phyloP scores from a whole-genome alignment of 176 grass and related monocot genomes.

The Musa acuminata region DNA sequence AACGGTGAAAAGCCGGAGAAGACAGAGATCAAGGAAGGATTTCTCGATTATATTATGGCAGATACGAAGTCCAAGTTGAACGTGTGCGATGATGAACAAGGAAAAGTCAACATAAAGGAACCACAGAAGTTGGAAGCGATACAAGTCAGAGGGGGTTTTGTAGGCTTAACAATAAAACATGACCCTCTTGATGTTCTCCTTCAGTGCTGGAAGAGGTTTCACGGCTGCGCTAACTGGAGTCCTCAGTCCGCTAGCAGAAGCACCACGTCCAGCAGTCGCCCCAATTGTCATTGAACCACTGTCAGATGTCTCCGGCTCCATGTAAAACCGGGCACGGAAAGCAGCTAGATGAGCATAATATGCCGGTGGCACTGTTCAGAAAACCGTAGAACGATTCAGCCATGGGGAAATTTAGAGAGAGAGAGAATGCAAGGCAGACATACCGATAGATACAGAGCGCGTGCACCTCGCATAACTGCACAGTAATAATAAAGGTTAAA shows the following conservation, averaged over 20 bases:
- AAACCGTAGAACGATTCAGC: background rate
- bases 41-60: background rate
- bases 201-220: conserved; percentile 34
- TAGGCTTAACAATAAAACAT: conserved; percentile 60
- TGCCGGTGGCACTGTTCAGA: conserved; percentile 40
- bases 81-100: no score
- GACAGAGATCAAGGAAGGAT: background rate
- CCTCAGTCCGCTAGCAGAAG: background rate
- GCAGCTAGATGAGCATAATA: conserved; percentile 73
- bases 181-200: conserved; percentile 42
- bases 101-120: no score
- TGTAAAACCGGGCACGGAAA: conserved; percentile 53
- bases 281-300: background rate
- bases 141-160: no score
- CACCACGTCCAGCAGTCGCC: background rate
- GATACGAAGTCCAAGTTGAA: no score
- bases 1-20: background rate
- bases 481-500: background rate
- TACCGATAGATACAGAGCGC: conserved; percentile 74
- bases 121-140: no score
- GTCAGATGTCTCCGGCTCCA: conserved; percentile 9
- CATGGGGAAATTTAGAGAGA: background rate
- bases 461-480: conserved; percentile 66
- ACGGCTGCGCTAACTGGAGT: conserved; percentile 1
- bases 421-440: background rate